These are phyloP conservation scores for Oleoguttula mirabilis DNA, from an alignment of 495 filamentous ascomycete genomes.

Conservation along the genomic window DNA sequence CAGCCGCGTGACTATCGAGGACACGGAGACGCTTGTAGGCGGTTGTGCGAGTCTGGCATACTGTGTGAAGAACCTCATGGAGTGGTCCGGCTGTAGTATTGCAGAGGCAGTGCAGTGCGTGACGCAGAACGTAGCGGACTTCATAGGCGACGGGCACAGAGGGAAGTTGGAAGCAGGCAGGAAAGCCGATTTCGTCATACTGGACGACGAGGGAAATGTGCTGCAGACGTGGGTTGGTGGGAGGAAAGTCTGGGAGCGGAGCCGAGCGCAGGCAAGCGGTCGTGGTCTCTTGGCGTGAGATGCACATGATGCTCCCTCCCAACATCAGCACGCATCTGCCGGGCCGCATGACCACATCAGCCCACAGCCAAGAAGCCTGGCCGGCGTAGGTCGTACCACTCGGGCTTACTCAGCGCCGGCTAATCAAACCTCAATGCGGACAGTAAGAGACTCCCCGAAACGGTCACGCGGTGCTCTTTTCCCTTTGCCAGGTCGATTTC, in stretches of 20 bases:
- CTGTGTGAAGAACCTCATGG: conserved; percentile 35
- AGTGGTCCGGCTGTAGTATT: conserved; percentile 33
- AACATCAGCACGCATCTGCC: too few species aligned
- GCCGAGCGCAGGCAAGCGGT: too few species aligned
- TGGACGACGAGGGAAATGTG: conserved; percentile 34
- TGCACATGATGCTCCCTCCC: too few species aligned
- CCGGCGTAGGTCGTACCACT: too few species aligned
- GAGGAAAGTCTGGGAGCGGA: conserved; percentile 30
- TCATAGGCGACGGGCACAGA: conserved; percentile 30
- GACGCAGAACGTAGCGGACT: conserved; percentile 37
- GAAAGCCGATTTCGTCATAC: conserved; percentile 36
- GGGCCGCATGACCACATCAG: too few species aligned
- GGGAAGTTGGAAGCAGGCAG: conserved; percentile 34
- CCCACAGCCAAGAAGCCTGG: too few species aligned
- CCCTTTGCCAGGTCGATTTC: too few species aligned
- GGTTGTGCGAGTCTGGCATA: conserved; percentile 33
- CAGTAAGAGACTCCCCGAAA: too few species aligned
- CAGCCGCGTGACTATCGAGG: conserved; percentile 33
- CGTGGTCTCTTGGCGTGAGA: too few species aligned
- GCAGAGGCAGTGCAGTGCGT: conserved; percentile 37
- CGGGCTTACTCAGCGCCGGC: too few species aligned
- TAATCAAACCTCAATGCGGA: too few species aligned
- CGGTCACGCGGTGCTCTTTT: too few species aligned
- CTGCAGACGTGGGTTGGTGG: conserved; percentile 39
- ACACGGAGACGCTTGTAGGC: conserved; percentile 36